Percentiles rank a stretch among this genome's conserved stretches.
Evolutionary conservation across 176 grass and related monocot genomes (phyloP).

Genomic region (Otatea glauca): DNA sequence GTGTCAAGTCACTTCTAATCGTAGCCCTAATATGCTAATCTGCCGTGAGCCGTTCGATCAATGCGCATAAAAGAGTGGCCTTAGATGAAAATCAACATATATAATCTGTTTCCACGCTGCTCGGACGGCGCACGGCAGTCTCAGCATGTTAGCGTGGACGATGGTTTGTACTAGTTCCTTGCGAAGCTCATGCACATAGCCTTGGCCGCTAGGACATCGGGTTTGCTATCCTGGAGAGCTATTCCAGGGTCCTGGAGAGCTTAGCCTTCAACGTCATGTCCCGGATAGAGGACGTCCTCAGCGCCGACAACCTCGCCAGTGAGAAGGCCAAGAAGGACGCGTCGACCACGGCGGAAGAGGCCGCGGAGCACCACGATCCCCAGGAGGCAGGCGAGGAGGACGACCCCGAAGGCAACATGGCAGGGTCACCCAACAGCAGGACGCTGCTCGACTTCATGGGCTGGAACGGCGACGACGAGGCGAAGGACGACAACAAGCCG

Average conservation of each 20-base stretch:
- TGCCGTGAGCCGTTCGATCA: neutral
- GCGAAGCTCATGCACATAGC: neutral
- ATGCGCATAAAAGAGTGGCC: too few species aligned
- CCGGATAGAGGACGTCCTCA: conserved; percentile 83
- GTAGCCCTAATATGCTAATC: neutral
- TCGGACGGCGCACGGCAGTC: neutral
- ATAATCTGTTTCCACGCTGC: neutral
- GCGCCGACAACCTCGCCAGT: conserved; percentile 56
- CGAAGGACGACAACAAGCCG: conserved; percentile 23
- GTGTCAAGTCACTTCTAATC: neutral
- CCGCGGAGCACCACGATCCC: neutral
- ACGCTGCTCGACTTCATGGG: conserved; percentile 89
- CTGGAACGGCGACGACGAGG: conserved; percentile 60
- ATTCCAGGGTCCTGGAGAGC: conserved; percentile 91
- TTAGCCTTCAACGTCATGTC: conserved; percentile 91
- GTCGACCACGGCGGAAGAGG: neutral
- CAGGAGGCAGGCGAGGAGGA: conserved; percentile 21
- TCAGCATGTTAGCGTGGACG: neutral
- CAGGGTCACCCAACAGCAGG: conserved; percentile 41
- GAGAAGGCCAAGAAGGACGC: conserved; percentile 50
- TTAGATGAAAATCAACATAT: neutral
- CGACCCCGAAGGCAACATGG: conserved; percentile 27
- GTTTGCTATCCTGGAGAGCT: conserved; percentile 86
- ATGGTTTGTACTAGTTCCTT: neutral
- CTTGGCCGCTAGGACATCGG: conserved; percentile 67